Conservation (phyloP, 208 protist species). For the Angomonas ambiguus region DNA sequence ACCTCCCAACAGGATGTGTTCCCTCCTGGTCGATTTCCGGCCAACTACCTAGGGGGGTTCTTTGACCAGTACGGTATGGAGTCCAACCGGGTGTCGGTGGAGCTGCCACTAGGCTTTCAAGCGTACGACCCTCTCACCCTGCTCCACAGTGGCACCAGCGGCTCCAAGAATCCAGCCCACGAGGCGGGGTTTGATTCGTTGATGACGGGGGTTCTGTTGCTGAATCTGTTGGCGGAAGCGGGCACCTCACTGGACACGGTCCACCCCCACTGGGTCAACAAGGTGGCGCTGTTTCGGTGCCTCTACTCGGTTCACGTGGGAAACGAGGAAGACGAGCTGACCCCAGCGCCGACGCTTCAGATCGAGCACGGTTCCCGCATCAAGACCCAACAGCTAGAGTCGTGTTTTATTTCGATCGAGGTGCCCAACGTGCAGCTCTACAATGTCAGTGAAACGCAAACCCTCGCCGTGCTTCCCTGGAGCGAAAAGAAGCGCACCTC, state of each 20-base stretch:
- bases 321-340: conserved; percentile 36
- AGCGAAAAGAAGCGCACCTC: neutral
- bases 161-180: conserved; percentile 22
- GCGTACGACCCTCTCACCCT: conserved; percentile 47
- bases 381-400: conserved; percentile 34
- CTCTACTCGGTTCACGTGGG: conserved; percentile 43
- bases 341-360: conserved; percentile 35
- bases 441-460: conserved; percentile 28
- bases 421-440: conserved; percentile 26
- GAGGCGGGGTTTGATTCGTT: conserved; percentile 76
- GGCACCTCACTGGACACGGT: conserved; percentile 17
- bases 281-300: conserved; percentile 52
- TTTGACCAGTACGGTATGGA: conserved; percentile 48
- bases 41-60: conserved; percentile 36
- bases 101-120: conserved; percentile 58
- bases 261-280: conserved; percentile 30
- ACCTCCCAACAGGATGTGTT: conserved; percentile 33
- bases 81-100: conserved; percentile 34
- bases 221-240: conserved; percentile 60
- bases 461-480: conserved; percentile 47
- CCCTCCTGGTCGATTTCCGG: conserved; percentile 30
- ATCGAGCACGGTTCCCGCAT: conserved; percentile 34
- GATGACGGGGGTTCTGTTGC: conserved; percentile 58
- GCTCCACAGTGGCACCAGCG: conserved; percentile 6
- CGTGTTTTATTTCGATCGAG: conserved; percentile 28